Percentiles rank a stretch among this genome's conserved stretches.
These are phyloP conservation scores for Zostera marina DNA, from an alignment of 116 monocot genomes.

Conservation along the genomic window DNA sequence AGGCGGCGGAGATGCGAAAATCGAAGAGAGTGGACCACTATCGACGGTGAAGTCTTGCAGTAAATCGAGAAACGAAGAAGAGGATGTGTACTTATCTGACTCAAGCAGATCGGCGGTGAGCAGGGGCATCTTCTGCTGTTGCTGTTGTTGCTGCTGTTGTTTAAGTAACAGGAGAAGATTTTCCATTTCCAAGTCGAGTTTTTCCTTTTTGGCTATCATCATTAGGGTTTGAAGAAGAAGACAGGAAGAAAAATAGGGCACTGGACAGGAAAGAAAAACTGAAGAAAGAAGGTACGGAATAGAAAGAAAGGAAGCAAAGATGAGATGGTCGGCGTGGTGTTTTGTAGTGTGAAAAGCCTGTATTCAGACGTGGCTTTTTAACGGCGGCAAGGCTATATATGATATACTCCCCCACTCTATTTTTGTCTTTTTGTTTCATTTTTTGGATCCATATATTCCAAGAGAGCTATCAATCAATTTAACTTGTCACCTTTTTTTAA, in stretches of 20 bases:
- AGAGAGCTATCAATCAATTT: too few relatives aligned
- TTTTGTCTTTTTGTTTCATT: not conserved
- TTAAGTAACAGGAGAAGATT: not conserved
- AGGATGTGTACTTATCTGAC: constrained; percentile 5
- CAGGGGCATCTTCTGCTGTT: constrained; percentile 8
- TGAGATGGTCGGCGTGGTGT: not conserved
- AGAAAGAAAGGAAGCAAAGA: not conserved
- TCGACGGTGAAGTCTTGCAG: constrained; percentile 7
- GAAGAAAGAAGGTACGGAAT: constrained; percentile 3
- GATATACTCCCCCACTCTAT: not conserved
- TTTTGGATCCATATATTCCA: not conserved
- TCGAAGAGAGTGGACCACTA: not conserved
- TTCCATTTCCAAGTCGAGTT: constrained; percentile 12
- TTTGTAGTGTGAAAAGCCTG: not conserved
- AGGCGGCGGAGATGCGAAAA: not conserved
- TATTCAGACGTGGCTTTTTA: not conserved
- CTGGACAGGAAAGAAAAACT: too few relatives aligned
- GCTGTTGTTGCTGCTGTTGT: constrained; percentile 4
- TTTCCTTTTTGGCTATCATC: constrained; percentile 19
- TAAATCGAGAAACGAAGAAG: constrained; percentile 27
- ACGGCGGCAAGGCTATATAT: not conserved
- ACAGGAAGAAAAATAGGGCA: too few relatives aligned
- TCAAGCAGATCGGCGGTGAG: constrained; percentile 1
- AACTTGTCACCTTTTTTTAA: too few relatives aligned
- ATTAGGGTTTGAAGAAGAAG: constrained; percentile 1